Base-by-base conservation (phyloP, 1,284 basidiomycete genomes). In the Rhodotorula sp. region DNA sequence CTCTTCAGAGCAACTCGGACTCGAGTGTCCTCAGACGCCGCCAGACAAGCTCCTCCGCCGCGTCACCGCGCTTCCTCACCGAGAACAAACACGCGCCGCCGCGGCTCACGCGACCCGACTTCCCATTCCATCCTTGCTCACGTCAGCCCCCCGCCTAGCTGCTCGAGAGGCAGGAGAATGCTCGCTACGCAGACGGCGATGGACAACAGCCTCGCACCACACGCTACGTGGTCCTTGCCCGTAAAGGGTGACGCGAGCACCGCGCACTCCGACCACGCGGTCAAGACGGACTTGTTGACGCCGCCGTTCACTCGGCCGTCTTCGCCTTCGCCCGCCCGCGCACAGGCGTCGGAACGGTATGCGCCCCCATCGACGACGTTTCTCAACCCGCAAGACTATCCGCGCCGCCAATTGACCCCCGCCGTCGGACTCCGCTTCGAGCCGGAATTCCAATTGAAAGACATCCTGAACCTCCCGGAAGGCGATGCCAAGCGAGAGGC, bases 361-460 rank as follows among this genome's bases (percentile, higher is more conserved):
- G 60, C 64, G n/a, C 43, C 57, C 7, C 70, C 70, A 0, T 3
- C 67, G 43, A 72, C 67, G 7, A 1, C 14, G 10, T 46, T 62
- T 63, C 63, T 75, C 58, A 58, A 62, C 39, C 48, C 39, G 21
- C 48, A 56, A 18, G 34, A 47, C 21, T 54, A 47, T 26, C 54
- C 39, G n/a, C 59, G 56, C 20, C 29, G 20, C 7, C 63, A 59
- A 3, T 47, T 68, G 16, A 72, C 60, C n/a, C 73, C 73, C 20
- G 73, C 73, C 8, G 57, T 75, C 49, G 73, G 73, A 2, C 48
- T 72, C 18, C 34, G 54, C 18, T 75, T 72, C 58, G 60, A 65
- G 26, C 49, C 52, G n/a, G 65, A 61, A 6, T 62, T 75, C 23
- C 65, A 72, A 66, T 23, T 75, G 21, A 54, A 51, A 29, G 65